phyloP scores from a whole-genome alignment of 148 eudicot species.

The Cornus suecica region DNA sequence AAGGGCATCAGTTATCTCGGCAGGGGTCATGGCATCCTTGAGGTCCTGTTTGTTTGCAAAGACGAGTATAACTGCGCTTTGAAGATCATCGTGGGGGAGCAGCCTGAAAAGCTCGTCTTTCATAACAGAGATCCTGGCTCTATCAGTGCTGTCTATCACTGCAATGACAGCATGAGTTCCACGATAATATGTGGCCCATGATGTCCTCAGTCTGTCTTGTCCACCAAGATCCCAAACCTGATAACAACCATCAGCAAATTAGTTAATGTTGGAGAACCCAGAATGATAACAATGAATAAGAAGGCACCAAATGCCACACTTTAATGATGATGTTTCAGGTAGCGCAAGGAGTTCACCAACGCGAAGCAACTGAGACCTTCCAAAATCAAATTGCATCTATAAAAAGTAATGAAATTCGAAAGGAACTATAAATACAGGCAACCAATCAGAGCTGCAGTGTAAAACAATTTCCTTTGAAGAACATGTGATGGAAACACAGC shows the following conservation, averaged over 20 bases:
- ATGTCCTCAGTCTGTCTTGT: constrained; percentile 89
- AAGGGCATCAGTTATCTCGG: constrained; percentile 90
- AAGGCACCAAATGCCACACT: not conserved
- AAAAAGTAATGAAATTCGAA: not conserved
- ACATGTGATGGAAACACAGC: not conserved
- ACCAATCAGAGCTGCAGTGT: not conserved
- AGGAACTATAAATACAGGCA: not conserved
- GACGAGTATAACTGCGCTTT: constrained; percentile 66
- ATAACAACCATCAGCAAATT: constrained; percentile 1
- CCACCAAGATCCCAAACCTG: constrained; percentile 99
- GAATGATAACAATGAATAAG: not conserved
- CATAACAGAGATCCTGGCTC: constrained; percentile 77
- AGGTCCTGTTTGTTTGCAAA: constrained; percentile 91
- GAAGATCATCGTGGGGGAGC: constrained; percentile 85
- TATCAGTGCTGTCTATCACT: constrained; percentile 92
- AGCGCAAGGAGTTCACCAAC: not conserved
- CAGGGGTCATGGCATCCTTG: constrained; percentile 92
- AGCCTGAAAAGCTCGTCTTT: constrained; percentile 86
- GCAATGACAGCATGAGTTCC: constrained; percentile 94
- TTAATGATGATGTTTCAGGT: not conserved
- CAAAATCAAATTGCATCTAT: not conserved
- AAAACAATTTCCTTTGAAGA: not conserved
- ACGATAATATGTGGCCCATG: constrained; percentile 97
- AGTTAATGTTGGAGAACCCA: not conserved
- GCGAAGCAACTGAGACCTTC: not conserved